Conservation (phyloP, 23 red algal genomes). For the Porphyridium purpureum region DNA sequence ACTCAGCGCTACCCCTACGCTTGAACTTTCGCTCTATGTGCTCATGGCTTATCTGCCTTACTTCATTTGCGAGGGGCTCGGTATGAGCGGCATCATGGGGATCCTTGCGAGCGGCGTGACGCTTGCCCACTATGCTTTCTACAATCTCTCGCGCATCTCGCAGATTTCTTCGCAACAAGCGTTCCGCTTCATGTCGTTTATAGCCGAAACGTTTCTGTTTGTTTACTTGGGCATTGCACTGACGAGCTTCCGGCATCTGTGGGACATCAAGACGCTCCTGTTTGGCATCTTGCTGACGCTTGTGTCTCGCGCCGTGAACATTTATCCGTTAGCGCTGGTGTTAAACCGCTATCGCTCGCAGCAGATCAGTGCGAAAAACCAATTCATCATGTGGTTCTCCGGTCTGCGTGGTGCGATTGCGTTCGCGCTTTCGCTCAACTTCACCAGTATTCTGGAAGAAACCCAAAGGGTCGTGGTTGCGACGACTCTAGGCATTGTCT, state of each 20-base stretch:
- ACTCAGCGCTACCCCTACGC: slow-evolving; percentile 56
- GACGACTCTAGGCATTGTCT: slow-evolving; percentile 87
- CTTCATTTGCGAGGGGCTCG: slow-evolving; percentile 76
- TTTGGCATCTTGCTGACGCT: slow-evolving; percentile 81
- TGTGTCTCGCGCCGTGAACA: slow-evolving; percentile 67
- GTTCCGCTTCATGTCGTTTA: slow-evolving; percentile 68
- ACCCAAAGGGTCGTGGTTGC: slow-evolving; percentile 75
- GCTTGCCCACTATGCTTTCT: slow-evolving; percentile 82
- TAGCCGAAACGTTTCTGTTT: slow-evolving; percentile 97
- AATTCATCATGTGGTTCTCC: slow-evolving; percentile 99
- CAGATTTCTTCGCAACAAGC: slow-evolving; percentile 84
- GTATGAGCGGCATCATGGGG: slow-evolving; percentile 80
- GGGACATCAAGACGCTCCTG: slow-evolving; percentile 68
- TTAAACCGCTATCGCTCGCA: slow-evolving; percentile 65
- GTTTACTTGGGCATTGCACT: slow-evolving; percentile 87
- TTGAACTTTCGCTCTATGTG: slow-evolving; percentile 79
- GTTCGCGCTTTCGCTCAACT: slow-evolving; percentile 91
- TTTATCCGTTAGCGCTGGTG: slow-evolving; percentile 66
- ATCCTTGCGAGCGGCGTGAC: slow-evolving; percentile 76
- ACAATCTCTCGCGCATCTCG: slow-evolving; percentile 68
- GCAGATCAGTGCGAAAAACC: slow-evolving; percentile 73
- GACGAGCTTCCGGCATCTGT: slow-evolving; percentile 76
- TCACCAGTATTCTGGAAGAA: slow-evolving; percentile 55
- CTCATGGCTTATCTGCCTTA: slow-evolving; percentile 95
- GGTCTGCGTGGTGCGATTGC: slow-evolving; percentile 91